Conservation (phyloP, 208 protist genomes). For the Tetramitus jugosus region DNA sequence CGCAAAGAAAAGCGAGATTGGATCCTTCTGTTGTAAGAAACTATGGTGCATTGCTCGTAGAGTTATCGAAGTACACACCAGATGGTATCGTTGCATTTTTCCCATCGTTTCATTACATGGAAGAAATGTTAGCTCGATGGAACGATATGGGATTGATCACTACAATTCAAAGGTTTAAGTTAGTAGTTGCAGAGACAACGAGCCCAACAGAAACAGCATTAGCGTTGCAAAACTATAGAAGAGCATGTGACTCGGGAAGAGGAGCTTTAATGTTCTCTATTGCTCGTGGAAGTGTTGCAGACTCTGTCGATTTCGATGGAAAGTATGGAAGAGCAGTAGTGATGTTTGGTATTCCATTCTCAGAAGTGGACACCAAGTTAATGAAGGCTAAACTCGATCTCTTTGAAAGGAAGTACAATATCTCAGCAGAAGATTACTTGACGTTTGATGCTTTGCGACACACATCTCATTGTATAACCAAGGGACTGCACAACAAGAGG, state of each 20-base stretch:
- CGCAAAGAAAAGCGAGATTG: conserved; percentile 32
- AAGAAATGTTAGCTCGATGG: conserved; percentile 80
- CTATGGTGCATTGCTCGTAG: conserved; percentile 86
- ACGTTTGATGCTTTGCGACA: conserved; percentile 97
- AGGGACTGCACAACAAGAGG: no score
- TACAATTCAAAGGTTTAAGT: conserved; percentile 83
- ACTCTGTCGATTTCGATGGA: conserved; percentile 97
- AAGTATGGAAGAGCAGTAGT: conserved; percentile 91
- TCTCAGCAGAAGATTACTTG: conserved; percentile 92
- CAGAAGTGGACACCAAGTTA: conserved; percentile 62
- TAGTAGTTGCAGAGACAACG: conserved; percentile 97
- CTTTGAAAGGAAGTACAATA: conserved; percentile 87
- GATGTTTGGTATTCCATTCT: conserved; percentile 93
- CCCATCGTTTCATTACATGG: conserved; percentile 40
- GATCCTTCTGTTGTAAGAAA: conserved; percentile 83
- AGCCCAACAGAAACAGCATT: conserved; percentile 89
- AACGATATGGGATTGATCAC: conserved; percentile 77
- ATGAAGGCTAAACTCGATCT: conserved; percentile 87
- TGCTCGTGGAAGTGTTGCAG: conserved; percentile 89
- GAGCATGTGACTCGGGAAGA: conserved; percentile 91
- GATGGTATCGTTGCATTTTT: conserved; percentile 79
- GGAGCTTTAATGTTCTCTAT: conserved; percentile 98
- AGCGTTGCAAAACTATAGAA: conserved; percentile 91
- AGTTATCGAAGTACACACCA: conserved; percentile 81
- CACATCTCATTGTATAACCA: conserved; percentile 97